Evolutionary conservation across 331 rosid species (phyloP), one percentile per base, ranked within the genome.

Genomic region (Erythrophleum ivorense): DNA sequence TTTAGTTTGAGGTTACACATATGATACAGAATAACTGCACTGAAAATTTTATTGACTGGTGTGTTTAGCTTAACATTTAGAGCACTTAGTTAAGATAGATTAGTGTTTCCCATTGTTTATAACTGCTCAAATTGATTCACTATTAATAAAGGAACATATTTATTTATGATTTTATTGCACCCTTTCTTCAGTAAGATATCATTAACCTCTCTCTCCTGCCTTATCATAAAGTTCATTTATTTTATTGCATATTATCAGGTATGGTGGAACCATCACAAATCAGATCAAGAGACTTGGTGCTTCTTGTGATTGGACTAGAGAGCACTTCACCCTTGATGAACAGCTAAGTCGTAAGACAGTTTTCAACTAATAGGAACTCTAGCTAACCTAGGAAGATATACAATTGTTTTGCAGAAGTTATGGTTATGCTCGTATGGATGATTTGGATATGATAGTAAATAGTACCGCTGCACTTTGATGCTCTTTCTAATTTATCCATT

Each of bases 201-300:
- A 21, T 78, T 63, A 40, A 73, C 19, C 43, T 77, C 3, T 29
- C 24, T 54, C 63, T 10, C 41, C n/a, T 80, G 15, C 16, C 46
- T 66, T 53, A 58, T 82, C 76, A 19, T 74, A 34, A 36, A 57
- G 12, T 67, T 73, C 62, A 59, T 78, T 14, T 76, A 76, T 43
- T 52, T 77, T 50, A 36, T 78, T 80, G 57, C 36, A 0, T n/a
- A 34, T 76, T 74, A 34, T 79, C 83, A 95, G 98, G 86, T 95
- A 91, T 86, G 98, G 97, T 77, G 97, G 97, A 82, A 90, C 97
- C 79, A 95, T 95, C 86, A 75, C 95, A 53, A 95, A 95, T 85
- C 98, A 95, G 92, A 95, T 95, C 64, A 95, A 91, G 92, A 91
- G 98, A 86, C 98, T 95, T 57, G 98, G 98, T 78, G 98, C 98